A percentile compares a stretch with the other conserved stretches of the same genome.
Evolutionary conservation across 495 filamentous ascomycete genomes (phyloP).

Genomic region (Glutinoglossum americanum): DNA sequence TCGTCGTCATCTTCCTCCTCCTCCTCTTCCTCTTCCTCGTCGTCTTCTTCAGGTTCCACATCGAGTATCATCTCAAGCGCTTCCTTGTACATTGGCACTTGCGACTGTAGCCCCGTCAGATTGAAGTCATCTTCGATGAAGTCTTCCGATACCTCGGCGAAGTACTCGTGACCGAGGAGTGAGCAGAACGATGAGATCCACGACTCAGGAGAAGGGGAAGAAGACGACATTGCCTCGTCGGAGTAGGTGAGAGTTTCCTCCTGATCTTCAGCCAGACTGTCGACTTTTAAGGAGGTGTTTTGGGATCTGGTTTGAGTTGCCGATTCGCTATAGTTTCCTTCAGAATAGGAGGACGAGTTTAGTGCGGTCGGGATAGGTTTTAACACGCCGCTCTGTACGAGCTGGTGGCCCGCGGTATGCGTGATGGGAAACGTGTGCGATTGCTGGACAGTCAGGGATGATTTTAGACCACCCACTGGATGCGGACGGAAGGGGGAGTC

Average conservation of each 20-base stretch:
- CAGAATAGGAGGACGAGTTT: background rate
- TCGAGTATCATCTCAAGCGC: constrained; percentile 94
- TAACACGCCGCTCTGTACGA: background rate
- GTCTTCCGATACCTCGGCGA: constrained; percentile 93
- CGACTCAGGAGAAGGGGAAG: constrained; percentile 70
- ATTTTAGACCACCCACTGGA: background rate
- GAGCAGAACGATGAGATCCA: constrained; percentile 98
- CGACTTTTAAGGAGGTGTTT: background rate
- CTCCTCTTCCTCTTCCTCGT: constrained; percentile 56
- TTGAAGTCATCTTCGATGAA: constrained; percentile 99
- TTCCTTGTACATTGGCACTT: constrained; percentile 98
- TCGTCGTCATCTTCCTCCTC: constrained; percentile 53
- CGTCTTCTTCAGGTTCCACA: constrained; percentile 86
- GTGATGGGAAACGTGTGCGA: background rate
- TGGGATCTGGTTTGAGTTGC: background rate
- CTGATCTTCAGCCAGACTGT: constrained; percentile 2
- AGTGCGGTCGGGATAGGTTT: background rate
- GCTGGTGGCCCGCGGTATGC: background rate
- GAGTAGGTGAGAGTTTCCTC: constrained; percentile 1
- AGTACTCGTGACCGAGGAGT: constrained; percentile 90
- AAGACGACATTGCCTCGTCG: constrained; percentile 28
- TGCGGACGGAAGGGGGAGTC: background rate
- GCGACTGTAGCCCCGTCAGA: constrained; percentile 77
- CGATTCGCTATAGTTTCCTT: background rate
- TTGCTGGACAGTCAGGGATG: background rate